Base-by-base conservation (phyloP, 106 monocot species). In the Vanilla planifolia region DNA sequence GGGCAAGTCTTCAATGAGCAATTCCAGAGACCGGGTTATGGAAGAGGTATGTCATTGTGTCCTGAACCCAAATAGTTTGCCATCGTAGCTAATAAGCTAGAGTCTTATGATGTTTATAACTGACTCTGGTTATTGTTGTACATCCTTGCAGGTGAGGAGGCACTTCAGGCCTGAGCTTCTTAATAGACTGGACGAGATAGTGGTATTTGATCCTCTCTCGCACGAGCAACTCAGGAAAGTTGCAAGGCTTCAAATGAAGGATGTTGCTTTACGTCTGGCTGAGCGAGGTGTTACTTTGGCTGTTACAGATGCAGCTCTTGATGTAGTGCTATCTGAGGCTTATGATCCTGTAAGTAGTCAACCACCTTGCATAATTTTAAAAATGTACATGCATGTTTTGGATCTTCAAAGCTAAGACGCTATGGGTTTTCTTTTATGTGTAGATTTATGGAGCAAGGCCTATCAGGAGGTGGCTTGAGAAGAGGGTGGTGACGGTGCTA, bases 401-500 rank as follows among this genome's bases (percentile, higher is more conserved):
- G 51, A 51, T 6, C 26, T 11, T 1, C 3, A 17, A 53, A 5
- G 15, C 59, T 47, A 7, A 27, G 33, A 26, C 4, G 17, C 7
- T 61, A 21, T 65, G 21, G 8, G 13, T 48, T 17, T 47, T 9
- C 24, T 1, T 35, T 43, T 16, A 8, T 48, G 50, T 64, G 29
- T 33, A 89, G 84, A 76, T 78, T 3, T 85, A 71, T 62, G 85
- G 89, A 30, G 89, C 79, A 2, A 85, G 89, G 47, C 85, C 85
- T 3, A 79, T 90, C 11, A 70, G 85, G 50, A 75, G 89, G 44
- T 90, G 85, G 85, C 73, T 90, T 33, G 89, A 90, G 76, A 90
- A 85, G 62, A 85, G 67, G 27, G 89, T 90, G 60, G 89, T 90
- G 39, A 90, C 85, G 0, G 72, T 81, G 32, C 72, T 90, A 14